phyloP scores from a whole-genome alignment of 768 basidiomycete species.

The Boletus speciosus region DNA sequence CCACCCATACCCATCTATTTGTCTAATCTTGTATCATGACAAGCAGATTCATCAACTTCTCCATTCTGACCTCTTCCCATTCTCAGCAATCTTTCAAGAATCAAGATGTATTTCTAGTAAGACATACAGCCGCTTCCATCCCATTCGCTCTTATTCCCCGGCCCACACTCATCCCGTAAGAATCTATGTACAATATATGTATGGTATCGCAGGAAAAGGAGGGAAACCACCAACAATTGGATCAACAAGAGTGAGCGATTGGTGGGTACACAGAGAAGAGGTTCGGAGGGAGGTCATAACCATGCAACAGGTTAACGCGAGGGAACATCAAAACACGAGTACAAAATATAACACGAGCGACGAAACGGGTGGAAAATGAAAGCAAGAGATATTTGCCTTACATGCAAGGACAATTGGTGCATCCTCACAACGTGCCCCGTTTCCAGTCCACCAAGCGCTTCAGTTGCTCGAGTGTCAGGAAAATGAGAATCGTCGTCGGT shows the following conservation, averaged over 20 bases:
- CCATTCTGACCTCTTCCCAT: too few relatives aligned
- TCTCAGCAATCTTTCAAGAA: neutral
- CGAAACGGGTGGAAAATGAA: neutral
- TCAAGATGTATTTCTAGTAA: neutral
- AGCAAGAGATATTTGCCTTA: neutral
- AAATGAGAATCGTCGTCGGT: slow-evolving; percentile 86
- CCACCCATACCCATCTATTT: too few relatives aligned
- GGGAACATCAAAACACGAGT: neutral
- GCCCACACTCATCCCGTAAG: neutral
- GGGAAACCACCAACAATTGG: neutral
- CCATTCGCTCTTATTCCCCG: neutral
- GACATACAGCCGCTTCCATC: neutral
- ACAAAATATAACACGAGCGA: neutral
- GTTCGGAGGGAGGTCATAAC: neutral
- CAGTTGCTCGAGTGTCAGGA: slow-evolving; percentile 78
- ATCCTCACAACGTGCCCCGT: slow-evolving; percentile 31
- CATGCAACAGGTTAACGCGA: neutral
- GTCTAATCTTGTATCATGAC: too few relatives aligned
- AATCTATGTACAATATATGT: neutral
- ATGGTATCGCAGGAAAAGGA: slow-evolving; percentile 7
- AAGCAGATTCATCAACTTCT: too few relatives aligned
- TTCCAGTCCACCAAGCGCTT: slow-evolving; percentile 68
- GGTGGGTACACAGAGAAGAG: neutral
- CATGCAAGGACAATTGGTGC: neutral
- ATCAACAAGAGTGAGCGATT: neutral